Evolutionary conservation across 75 land plant species (phyloP), one percentile per base, ranked within the genome.

Genomic region (Chamaecyparis obtusa): DNA sequence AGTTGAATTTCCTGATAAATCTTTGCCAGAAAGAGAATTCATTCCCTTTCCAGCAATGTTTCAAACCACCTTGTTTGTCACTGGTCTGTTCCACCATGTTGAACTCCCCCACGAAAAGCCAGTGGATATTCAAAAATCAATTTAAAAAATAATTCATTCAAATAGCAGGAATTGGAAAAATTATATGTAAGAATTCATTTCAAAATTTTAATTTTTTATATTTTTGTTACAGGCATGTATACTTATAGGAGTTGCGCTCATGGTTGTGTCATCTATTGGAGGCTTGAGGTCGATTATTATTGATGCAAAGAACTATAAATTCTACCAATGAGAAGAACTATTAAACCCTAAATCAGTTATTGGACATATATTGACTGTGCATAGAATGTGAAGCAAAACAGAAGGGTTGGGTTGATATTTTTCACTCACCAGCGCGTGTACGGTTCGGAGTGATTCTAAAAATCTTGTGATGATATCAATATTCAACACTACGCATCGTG

Each of bases 231-330:
- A 93, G 93, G n/a, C 86, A 10, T 92, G 88, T 54, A 93, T 93
- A 10, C 15, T 90, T 3, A 24, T 93, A 11, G 94, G 94, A 2
- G 48, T 89, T 35, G 0, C 91, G 41, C 91, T 93, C 84, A 92
- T 92, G 93, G 0, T 89, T 0, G 56, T 89, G 41, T 87, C 94
- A 16, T 89, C 93, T 10, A 89, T 93, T 39, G 94, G 94, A 21
- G 94, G 93, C 3, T 37, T 93, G 16, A 83, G 90, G 13, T 32
- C 37, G 19, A 93, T 93, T 56, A 91, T 91, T 36, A n/a, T 74
- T 0, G 9, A 57, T 3, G 90, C 90, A 2, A 90, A 91, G 33
- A 86, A 60, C 13, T 93, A 89, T 78, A 57, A 85, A 27, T 91
- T 93, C 78, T 93, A 84, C 86, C 85, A 88, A 14, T 89, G 60